A percentile compares a stretch with the other conserved stretches of the same genome.
Conservation (phyloP, 2,329 filamentous ascomycete species). For the Aspergillus fischeri region DNA sequence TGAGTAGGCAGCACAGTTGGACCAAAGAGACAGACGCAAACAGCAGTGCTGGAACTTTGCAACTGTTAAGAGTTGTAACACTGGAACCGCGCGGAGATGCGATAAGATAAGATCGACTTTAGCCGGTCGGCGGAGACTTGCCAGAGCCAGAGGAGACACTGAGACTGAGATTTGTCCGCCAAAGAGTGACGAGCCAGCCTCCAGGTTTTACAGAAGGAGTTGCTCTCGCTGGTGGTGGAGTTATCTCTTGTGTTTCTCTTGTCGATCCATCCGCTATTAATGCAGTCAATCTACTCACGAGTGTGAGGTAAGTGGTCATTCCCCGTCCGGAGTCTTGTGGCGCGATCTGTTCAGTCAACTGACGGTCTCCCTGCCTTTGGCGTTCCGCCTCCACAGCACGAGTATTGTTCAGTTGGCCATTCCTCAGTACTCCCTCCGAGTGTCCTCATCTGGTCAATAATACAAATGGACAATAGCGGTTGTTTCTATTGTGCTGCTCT, state of each 20-base stretch:
- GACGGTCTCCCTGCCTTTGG: neutral
- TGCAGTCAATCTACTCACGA: neutral
- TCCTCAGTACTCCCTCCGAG: neutral
- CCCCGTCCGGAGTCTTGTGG: conserved; percentile 1
- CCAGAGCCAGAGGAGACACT: conserved; percentile 10
- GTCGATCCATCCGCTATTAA: neutral
- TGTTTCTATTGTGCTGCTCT: neutral
- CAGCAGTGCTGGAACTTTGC: conserved; percentile 4
- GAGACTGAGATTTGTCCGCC: neutral
- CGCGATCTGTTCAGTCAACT: neutral
- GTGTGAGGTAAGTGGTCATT: conserved; percentile 6
- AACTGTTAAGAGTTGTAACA: conserved; percentile 3
- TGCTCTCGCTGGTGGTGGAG: neutral
- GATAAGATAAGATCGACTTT: conserved; percentile 30
- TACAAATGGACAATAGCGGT: neutral
- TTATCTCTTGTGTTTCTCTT: neutral
- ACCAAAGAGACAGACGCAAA: neutral
- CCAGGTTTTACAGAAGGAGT: neutral
- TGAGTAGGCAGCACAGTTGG: neutral
- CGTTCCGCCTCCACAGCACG: neutral
- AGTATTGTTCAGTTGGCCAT: neutral
- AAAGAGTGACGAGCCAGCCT: conserved; percentile 13
- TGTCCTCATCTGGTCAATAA: neutral
- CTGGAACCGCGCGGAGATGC: conserved; percentile 30
- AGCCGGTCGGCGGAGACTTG: conserved; percentile 11